Conservation (phyloP, 805 yeast species). For the Tetrapisispora arboricola region DNA sequence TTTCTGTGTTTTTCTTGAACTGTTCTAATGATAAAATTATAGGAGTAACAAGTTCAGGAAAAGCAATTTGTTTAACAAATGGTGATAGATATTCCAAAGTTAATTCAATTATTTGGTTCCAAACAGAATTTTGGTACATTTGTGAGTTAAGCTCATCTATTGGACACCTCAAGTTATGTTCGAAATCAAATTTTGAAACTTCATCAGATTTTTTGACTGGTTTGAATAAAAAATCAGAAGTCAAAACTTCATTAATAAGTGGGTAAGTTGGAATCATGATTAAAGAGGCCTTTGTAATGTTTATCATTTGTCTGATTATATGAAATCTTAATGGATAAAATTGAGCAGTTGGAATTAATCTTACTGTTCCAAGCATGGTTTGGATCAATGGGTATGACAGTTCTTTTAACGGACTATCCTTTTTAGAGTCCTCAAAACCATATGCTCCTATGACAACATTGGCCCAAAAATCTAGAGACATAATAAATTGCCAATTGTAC, state of each 20-base stretch:
- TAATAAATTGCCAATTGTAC: conserved; percentile 95
- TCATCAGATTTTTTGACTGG: conserved; percentile 48
- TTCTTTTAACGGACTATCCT: conserved; percentile 58
- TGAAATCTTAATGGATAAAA: conserved; percentile 90
- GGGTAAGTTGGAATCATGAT: conserved; percentile 89
- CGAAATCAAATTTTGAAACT: conserved; percentile 69
- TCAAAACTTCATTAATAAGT: conserved; percentile 65
- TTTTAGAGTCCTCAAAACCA: conserved; percentile 47
- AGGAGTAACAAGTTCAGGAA: conserved; percentile 88
- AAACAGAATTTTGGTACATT: conserved; percentile 75
- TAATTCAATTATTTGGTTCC: conserved; percentile 75
- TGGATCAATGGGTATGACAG: conserved; percentile 90
- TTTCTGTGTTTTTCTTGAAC: conserved; percentile 50
- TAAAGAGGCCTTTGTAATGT: conserved; percentile 76
- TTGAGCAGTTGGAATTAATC: conserved; percentile 86
- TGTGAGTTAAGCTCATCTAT: conserved; percentile 73
- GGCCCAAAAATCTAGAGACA: conserved; percentile 94
- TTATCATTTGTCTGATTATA: conserved; percentile 66
- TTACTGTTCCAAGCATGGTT: conserved; percentile 82
- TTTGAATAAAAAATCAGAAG: conserved; percentile 71
- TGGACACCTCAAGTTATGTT: conserved; percentile 70
- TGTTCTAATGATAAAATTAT: conserved; percentile 70
- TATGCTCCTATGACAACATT: conserved; percentile 70
- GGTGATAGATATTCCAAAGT: conserved; percentile 72
- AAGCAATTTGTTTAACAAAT: conserved; percentile 79